phyloP scores from a whole-genome alignment of 2,329 filamentous ascomycete species.

The Exophiala sp. region DNA sequence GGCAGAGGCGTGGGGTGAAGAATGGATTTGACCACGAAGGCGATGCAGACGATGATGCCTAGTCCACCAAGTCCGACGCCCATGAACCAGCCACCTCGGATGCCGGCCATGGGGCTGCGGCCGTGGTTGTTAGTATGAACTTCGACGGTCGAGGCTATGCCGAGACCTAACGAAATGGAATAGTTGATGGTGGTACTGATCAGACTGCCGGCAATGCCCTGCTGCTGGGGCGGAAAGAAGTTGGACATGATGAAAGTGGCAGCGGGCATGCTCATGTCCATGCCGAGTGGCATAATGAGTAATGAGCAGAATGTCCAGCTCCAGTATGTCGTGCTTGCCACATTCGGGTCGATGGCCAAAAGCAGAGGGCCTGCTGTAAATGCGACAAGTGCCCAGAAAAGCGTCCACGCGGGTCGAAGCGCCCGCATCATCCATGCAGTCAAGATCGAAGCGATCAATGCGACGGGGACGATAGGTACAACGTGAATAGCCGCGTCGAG shows the following conservation, averaged over 20 bases:
- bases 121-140: conserved; percentile 24
- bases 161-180: conserved; percentile 29
- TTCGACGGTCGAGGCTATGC: conserved; percentile 30
- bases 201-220: conserved; percentile 30
- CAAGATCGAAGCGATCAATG: conserved; percentile 34
- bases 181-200: conserved; percentile 32
- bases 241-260: conserved; percentile 31
- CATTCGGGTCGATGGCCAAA: conserved; percentile 35
- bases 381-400: conserved; percentile 35
- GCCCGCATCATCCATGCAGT: conserved; percentile 27
- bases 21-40: conserved; percentile 21
- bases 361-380: conserved; percentile 29
- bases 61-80: conserved; percentile 28
- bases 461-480: conserved; percentile 31
- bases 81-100: conserved; percentile 29
- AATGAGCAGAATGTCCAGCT: conserved; percentile 58
- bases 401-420: conserved; percentile 32
- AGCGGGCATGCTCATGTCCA: conserved; percentile 31
- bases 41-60: conserved; percentile 23
- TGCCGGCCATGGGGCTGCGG: conserved; percentile 24
- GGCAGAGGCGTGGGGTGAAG: conserved; percentile 6
- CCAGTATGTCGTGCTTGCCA: conserved; percentile 53
- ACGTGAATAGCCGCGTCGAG: conserved; percentile 34
- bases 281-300: conserved; percentile 52
- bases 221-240: conserved; percentile 29